These are phyloP conservation scores for Colletotrichum shisoi DNA, from an alignment of 2,329 filamentous ascomycete genomes.

Conservation along the genomic window DNA sequence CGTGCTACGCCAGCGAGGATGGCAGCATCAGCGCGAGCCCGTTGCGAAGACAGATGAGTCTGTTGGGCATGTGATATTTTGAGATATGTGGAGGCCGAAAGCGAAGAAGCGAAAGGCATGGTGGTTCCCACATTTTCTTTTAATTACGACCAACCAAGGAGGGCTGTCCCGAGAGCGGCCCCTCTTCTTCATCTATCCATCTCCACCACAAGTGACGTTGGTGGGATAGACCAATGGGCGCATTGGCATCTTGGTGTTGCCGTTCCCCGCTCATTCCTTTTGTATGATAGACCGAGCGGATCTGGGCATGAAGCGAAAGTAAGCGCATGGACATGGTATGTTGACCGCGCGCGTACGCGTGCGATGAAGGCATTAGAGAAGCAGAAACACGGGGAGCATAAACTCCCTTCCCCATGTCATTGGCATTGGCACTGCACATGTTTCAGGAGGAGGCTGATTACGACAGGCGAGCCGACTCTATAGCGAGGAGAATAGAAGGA, in stretches of 20 bases:
- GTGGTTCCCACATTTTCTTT: constrained; percentile 8
- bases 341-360: neutral
- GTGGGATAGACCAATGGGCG: constrained; percentile 8
- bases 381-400: neutral
- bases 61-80: constrained; percentile 65
- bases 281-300: constrained; percentile 24
- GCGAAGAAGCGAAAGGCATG: neutral
- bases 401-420: neutral
- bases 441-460: constrained; percentile 2
- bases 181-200: neutral
- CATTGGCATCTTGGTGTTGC: neutral
- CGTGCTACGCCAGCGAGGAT: constrained; percentile 75
- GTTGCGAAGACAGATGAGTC: constrained; percentile 75
- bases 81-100: neutral
- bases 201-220: constrained; percentile 1
- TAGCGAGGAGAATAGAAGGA: neutral
- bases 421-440: neutral
- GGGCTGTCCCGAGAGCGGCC: neutral
- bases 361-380: constrained; percentile 9
- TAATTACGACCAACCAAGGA: neutral
- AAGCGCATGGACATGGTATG: neutral
- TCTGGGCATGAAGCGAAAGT: neutral
- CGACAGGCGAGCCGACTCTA: neutral
- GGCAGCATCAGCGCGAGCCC: constrained; percentile 73
- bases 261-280: neutral